Evolutionary conservation across 306 rosid species (phyloP).

Genomic region (Castanea crenata): DNA sequence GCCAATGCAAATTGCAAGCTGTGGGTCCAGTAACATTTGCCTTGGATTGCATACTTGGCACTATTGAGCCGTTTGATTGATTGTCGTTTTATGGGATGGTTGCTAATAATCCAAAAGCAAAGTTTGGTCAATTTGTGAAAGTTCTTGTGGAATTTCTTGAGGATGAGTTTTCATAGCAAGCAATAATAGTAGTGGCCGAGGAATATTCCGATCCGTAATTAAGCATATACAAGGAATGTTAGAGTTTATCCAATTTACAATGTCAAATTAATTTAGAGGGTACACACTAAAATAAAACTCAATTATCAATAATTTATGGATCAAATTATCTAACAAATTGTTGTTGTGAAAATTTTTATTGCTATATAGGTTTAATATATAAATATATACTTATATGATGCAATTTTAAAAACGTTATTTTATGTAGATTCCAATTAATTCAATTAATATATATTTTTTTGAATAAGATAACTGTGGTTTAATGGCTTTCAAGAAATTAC

Average conservation of each 20-base stretch:
- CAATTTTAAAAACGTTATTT: too few species aligned
- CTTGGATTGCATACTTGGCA: neutral
- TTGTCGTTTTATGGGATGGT: neutral
- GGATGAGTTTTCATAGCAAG: neutral
- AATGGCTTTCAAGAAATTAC: fast-evolving
- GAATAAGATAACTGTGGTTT: too few species aligned
- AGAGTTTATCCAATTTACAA: too few species aligned
- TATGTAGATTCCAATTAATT: fast-evolving
- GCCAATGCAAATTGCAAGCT: neutral
- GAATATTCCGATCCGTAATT: neutral
- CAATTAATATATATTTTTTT: too few species aligned
- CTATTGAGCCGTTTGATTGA: neutral
- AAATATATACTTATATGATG: too few species aligned
- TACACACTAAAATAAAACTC: too few species aligned
- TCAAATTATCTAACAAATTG: too few species aligned
- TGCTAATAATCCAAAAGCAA: neutral
- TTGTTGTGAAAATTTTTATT: too few species aligned
- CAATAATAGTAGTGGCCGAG: neutral
- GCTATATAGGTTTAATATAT: too few species aligned
- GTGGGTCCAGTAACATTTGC: slow-evolving; percentile 2
- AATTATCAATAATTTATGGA: too few species aligned
- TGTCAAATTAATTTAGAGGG: too few species aligned
- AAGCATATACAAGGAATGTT: neutral
- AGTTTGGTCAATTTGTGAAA: neutral
- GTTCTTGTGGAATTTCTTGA: neutral